phyloP scores from a whole-genome alignment of 1,284 basidiomycete species.

The Puccinia triticina region DNA sequence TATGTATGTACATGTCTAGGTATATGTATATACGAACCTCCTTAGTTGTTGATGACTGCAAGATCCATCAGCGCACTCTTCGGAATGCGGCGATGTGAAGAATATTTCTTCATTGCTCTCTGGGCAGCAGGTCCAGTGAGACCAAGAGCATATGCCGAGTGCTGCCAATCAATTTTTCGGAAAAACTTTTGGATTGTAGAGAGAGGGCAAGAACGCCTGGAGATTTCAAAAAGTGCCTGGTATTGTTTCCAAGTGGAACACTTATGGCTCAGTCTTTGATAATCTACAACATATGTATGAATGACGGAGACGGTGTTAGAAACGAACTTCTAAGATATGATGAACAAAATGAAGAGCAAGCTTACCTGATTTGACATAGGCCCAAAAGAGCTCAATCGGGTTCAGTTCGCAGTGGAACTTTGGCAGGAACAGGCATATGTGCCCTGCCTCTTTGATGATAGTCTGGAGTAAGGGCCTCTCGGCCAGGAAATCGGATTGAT shows the following conservation, averaged over 20 bases:
- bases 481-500: too few relatives aligned
- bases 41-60: too few relatives aligned
- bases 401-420: too few relatives aligned
- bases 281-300: not conserved
- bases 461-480: too few relatives aligned
- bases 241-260: not conserved
- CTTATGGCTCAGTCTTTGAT: not conserved
- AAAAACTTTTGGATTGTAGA: not conserved
- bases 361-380: slow-evolving; percentile 2
- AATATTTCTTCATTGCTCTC: slow-evolving; percentile 3
- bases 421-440: too few relatives aligned
- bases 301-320: not conserved
- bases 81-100: not conserved
- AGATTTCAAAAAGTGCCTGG: not conserved
- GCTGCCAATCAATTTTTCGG: not conserved
- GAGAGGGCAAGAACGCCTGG: not conserved
- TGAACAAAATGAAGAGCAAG: not conserved
- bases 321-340: not conserved
- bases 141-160: too few relatives aligned
- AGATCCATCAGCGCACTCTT: not conserved
- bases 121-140: not conserved
- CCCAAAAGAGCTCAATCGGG: too few relatives aligned
- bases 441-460: too few relatives aligned
- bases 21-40: too few relatives aligned
- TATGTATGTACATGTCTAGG: too few relatives aligned